Base-by-base conservation (phyloP, 2,329 filamentous ascomycete genomes). In the Colletotrichum eremochloae region DNA sequence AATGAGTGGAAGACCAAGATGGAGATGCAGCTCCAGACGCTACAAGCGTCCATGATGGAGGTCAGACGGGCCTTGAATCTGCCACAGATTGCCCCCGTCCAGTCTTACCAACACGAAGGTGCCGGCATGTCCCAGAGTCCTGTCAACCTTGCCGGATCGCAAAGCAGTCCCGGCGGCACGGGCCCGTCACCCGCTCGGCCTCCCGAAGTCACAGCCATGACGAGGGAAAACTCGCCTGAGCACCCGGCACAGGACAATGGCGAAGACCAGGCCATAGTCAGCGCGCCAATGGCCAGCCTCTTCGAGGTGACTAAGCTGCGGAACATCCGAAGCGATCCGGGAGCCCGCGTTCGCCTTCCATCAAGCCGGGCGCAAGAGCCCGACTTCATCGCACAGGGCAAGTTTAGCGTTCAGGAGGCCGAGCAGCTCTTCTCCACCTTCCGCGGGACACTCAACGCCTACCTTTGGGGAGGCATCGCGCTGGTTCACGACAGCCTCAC, bases 1-100 rank as follows among this genome's bases (percentile, higher is more conserved):
- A 83, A 85, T 74, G 80, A 84, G 83, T 87, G 80, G 80, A 79
- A 78, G 71, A 74, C 66, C 42, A 74, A 74, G 53, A 79, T 80
- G 70, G 78, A 80, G 58, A 67, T 67, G 29, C 76, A 79, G 69
- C 74, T 80, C 31, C 74, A 76, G 40, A 70, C 67, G 5, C 74
- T 80, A 2, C 78, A 77, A 46, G 66, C 76, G 14, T 77, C 79
- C 44, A 38, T 80, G 61, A 68, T 75, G 6, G 76, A 80, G 31
- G 71, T 80, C 4, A 77, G 79, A 44, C 73, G 72, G 8, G 63
- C 74, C 1, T 56, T 80, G 55, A 75, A 73, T 50, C 52, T 76
- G 44, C 69, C 75, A 24, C 67, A 66, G 50, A 57, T 66, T 8
- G 36, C 65, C 20, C 68, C 68, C 2, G 60, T 65, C 14, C 60